Evolutionary conservation across 2,329 filamentous ascomycete genomes (phyloP).

Genomic region (Nigrospora oryzae): DNA sequence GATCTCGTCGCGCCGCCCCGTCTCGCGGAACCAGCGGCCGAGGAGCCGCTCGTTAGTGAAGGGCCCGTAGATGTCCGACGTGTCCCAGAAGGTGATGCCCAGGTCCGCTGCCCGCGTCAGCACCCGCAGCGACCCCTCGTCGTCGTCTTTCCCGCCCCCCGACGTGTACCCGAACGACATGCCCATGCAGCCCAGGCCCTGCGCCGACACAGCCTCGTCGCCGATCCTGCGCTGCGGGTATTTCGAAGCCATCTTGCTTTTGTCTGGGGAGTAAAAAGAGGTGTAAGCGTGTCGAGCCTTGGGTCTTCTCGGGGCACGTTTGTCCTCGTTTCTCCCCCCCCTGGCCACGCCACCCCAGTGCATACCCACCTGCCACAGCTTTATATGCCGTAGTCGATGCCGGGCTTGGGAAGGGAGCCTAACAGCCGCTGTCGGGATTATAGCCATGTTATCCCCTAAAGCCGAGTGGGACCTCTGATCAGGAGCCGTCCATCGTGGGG

Average conservation of each 20-base stretch:
- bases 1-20: constrained; percentile 35
- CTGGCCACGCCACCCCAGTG: too few relatives aligned
- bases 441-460: too few relatives aligned
- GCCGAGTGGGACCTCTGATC: too few relatives aligned
- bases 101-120: constrained; percentile 14
- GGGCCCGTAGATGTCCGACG: constrained; percentile 22
- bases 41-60: constrained; percentile 34
- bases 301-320: too few relatives aligned
- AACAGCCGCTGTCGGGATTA: too few relatives aligned
- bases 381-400: too few relatives aligned
- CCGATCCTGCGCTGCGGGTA: constrained; percentile 31
- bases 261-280: too few relatives aligned
- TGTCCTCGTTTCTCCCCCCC: too few relatives aligned
- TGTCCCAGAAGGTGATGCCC: constrained; percentile 20
- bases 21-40: constrained; percentile 29
- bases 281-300: too few relatives aligned
- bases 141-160: constrained; percentile 15
- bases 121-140: constrained; percentile 12
- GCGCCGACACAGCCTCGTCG: constrained; percentile 27
- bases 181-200: constrained; percentile 40
- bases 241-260: constrained; percentile 11
- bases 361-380: too few relatives aligned
- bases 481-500: too few relatives aligned
- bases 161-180: constrained; percentile 23
- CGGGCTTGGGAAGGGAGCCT: too few relatives aligned